Base-by-base conservation (phyloP, 495 filamentous ascomycete species). In the Polyplosphaeria fusca region DNA sequence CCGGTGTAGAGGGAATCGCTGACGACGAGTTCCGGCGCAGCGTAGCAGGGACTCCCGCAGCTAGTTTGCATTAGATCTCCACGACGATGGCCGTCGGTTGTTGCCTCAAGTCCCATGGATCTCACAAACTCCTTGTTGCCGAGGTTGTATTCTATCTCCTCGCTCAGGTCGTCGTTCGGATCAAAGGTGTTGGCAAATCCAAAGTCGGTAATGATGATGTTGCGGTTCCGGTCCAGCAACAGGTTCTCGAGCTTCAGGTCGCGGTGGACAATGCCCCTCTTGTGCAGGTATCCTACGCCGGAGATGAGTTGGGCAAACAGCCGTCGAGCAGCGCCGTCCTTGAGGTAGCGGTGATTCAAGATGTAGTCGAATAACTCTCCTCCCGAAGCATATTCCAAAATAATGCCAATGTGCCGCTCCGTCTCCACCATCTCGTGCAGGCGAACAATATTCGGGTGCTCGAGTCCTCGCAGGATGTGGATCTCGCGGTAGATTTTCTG, bases 181-280 rank as follows among this genome's bases (percentile, higher is more conserved):
- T 95, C 85, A 68, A 99, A 99, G 3, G 90, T 97, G 70, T 99
- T 99, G 43, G 93, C 93, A 71, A 99, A 99, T 3, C 93, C 93
- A 70, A 99, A 99, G 73, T 99, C 93, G 0, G 93, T 97, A 70
- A 99, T 97, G 74, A 99, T 97, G 68, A 99, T 96, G 72, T 99
- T 99, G 40, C 88, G 83, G 64, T 99, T 96, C 18, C 93, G 82
- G 73, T 99, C 93, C 44, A 99, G 82, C 18, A 99, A 77, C 66
- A 99, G 71, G 69, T 99, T 99, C 73, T 99, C 93, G 55, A 99
- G 77, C 72, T 99, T 99, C 48, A 99, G 76, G 74, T 99, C 93
- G 65, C 93, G 86, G 66, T 99, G 93, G 20, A 99, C 92, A 67
- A 99, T 99, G 38, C 93, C 93, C 71, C 97, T 99, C 72, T 96